Base-by-base conservation (phyloP, 2,329 filamentous ascomycete species). In the Scolecobasidium constrictum region DNA sequence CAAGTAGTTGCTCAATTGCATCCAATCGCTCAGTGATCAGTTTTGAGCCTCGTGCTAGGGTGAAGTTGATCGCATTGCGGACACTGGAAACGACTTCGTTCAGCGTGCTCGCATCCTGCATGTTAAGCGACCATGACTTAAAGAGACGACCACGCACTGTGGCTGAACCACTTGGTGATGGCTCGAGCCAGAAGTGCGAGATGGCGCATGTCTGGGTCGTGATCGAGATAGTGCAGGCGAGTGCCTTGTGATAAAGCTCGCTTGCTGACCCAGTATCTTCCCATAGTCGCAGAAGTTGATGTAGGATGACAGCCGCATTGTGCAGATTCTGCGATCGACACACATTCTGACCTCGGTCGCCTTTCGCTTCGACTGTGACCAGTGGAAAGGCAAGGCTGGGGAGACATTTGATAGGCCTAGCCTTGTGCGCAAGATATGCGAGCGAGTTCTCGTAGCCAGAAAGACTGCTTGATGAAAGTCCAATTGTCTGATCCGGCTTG, bases 281-380 rank as follows among this genome's bases (percentile, higher is more conserved):
- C 37, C 37, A 39, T 11, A 39, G 20, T 9, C 37, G 37, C 7
- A 39, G 20, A 16, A 39, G 37, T 16, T 39, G 37, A 22, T 39
- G 37, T 22, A 39, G 37, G 11, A 39, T 39, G 16, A 39, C 37
- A 21, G 37, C 37, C 21, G 37, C 37, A 39, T 39, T 39, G 37
- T 39, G 37, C 7, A 39, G 20, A 16, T 16, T 39, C 17, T 39
- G 37, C 9, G 19, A 26, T 6, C 37, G 37, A 39, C 37, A 39
- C 9, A 39, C 37, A 18, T 39, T 39, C 9, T 39, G 37, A 22
- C 37, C 37, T 19, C 18, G 21, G 37, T 39, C 37, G 6, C 37
- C 37, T 22, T 39, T 39, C 11, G 37, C 37, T 39, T 39, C 37
- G 9, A 39, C 37, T 26, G 37, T 39, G 6, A 39, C 18, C 9